Evolutionary conservation across 2,329 filamentous ascomycete genomes (phyloP), one percentile per base, ranked within the genome.

Genomic region (Fusarium protoensiforme): DNA sequence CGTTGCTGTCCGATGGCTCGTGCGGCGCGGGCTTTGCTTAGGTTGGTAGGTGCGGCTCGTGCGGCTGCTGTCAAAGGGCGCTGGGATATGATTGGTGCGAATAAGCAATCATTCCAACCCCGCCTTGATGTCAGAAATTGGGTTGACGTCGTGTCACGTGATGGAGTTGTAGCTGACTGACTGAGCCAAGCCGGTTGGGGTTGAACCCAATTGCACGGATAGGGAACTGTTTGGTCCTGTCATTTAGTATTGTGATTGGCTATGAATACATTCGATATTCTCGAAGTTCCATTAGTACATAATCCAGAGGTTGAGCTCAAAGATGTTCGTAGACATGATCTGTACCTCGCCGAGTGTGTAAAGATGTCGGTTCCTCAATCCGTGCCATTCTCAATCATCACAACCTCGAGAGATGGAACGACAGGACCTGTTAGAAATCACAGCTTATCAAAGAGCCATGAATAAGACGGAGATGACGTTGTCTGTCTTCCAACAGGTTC

Each of bases 31-130:
- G 48, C 29, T 51, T 31, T 51, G 27, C 46, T 29, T 29, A 51
- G 43, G 20, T 11, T 68, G 51, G 27, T 54, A 46, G 56, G 64
- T 67, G 61, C 69, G 72, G 71, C 67, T 64, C 62, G 61, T 73
- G 75, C 71, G 75, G 66, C 63, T 68, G 63, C 67, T 69, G 71
- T 65, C 65, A 69, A 51, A 51, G 48, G 51, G 16, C 33, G n/a
- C 36, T 53, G 36, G 35, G 31, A 31, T 60, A 27, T 77, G 75
- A 77, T 77, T 77, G 75, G 75, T 60, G 48, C 20, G 38, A 67
- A 61, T 58, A 36, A 46, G 46, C 59, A 51, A 58, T 20, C 71
- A 59, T 67, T 35, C 20, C 54, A 31, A 58, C 24, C 27, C n/a
- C 61, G 31, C 56, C n/a, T 35, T 27, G 48, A 54, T 54, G 54